Evolutionary conservation across 179 eudicot species (phyloP), one percentile per base, ranked within the genome.

Genomic region (Beta corolliflora): DNA sequence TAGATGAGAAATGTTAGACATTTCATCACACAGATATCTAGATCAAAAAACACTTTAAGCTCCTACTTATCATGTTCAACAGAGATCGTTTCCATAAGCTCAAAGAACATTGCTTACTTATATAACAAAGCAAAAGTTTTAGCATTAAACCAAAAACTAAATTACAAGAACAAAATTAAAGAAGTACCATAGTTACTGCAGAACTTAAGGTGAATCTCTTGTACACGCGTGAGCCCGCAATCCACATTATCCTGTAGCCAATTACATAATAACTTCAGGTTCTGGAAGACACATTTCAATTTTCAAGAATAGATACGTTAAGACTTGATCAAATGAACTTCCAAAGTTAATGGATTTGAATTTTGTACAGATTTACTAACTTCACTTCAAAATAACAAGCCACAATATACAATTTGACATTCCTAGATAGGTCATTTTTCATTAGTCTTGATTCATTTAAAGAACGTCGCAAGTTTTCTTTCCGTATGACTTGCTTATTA

Each of bases 241-340:
- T 90, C 99, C 99, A 96, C 86, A 93, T 91, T 81, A 96, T 88
- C 91, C 99, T 96, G 96, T 41, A 29, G 75, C 77, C 81, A 71
- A 66, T 36, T 29, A 74, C 15, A 61, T 41, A 29, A 36, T 21
- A 71, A 10, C 45, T 23, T 81, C 77, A 81, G 75, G 36, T 69
- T 66, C 11, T 19, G 29, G 11, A 48, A 36, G 1, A 59, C 53
- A 56, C 13, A 5, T 58, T 61, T 70, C 53, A 3, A 36, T 2
- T 58, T 61, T 70, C 76, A 44, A 36, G 1, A 19, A 45, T 18
- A 59, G 29, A 45, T 44, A 9, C 18, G 21, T 73, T 21, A 12
- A 29, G 56, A 36, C 29, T 55, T 41, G 78, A 67, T 25, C 14
- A 46, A 11, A 56, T 54, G 15, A 25, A 10, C n/a, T 60, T 9